Conservation (phyloP, 495 filamentous ascomycete genomes). For the Tuber brumale region DNA sequence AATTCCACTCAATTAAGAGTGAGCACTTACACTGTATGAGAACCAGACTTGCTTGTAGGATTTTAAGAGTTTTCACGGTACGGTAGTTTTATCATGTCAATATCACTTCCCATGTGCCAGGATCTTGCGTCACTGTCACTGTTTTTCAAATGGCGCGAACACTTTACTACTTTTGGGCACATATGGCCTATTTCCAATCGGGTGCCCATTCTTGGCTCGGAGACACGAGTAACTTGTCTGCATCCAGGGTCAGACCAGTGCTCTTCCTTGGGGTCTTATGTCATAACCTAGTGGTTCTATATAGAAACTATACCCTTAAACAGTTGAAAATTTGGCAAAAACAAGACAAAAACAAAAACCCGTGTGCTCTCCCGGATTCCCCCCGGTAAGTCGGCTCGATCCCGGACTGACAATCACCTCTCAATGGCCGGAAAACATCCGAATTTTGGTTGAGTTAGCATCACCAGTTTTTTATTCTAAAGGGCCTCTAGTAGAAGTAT, state of each 20-base stretch:
- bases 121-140: no score
- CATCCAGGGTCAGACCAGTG: not conserved
- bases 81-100: no score
- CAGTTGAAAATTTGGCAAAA: not conserved
- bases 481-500: not conserved
- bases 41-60: no score
- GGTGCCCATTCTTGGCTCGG: no score
- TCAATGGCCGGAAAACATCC: not conserved
- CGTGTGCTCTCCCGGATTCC: not conserved
- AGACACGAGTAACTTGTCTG: no score
- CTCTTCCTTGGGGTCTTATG: not conserved
- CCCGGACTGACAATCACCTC: not conserved
- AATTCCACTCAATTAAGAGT: no score
- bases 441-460: not conserved
- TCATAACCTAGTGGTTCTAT: not conserved
- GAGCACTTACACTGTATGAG: no score
- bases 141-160: no score
- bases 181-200: no score
- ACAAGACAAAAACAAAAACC: not conserved
- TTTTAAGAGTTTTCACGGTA: no score
- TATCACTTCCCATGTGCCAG: no score
- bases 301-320: not conserved
- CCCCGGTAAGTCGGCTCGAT: not conserved
- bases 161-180: no score
- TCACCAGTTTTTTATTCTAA: not conserved